Base-by-base conservation (phyloP, 164 flowering plant species). In the Magnolia changhungtana region DNA sequence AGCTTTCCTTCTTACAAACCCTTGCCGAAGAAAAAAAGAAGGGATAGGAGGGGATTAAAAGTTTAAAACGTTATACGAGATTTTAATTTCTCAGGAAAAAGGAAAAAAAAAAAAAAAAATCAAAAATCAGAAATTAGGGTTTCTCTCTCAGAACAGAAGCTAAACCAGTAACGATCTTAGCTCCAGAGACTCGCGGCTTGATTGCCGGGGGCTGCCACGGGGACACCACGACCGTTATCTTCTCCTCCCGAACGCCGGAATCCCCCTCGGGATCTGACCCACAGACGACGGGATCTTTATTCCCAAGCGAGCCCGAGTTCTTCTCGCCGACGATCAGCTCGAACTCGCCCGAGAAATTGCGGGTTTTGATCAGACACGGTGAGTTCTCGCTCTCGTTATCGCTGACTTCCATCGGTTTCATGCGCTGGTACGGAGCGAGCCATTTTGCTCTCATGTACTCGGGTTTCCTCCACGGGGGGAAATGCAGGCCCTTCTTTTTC, bases 401-500 rank as follows among this genome's bases (percentile, higher is more conserved):
- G 70, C 37, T 23, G 50, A 31, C 51, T 37, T 66, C 68, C 27
- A 11, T 8, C 50, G 49, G 2, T 76, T 69, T 20, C 19, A 75
- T 23, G 14, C 73, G 64, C 21, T 63, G 52, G 79, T 83, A 81
- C 49, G 93, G 86, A 55, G 98, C 84, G 55, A 92, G 89, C 97
- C 97, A 92, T 76, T 92, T 92, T 50, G 97, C 89, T 58, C 81
- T 79, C 73, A 94, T 86, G 81, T 94, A 94, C 21, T 90, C 97
- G 0, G 89, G 87, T 64, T 86, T 90, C 50, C 98, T 80, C 98
- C 98, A 93, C 0, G 98, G 98, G 6, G 98, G 97, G 67, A 92
- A 69, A 61, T 84, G 96, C 90, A 95, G 88, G 0, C 95, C 98
- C 78, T 89, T 93, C 89, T 92, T 93, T 90, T 91, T 93, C 78